These are phyloP conservation scores for Sporothrix protearum DNA, from an alignment of 2,329 filamentous ascomycete genomes.

Conservation along the genomic window DNA sequence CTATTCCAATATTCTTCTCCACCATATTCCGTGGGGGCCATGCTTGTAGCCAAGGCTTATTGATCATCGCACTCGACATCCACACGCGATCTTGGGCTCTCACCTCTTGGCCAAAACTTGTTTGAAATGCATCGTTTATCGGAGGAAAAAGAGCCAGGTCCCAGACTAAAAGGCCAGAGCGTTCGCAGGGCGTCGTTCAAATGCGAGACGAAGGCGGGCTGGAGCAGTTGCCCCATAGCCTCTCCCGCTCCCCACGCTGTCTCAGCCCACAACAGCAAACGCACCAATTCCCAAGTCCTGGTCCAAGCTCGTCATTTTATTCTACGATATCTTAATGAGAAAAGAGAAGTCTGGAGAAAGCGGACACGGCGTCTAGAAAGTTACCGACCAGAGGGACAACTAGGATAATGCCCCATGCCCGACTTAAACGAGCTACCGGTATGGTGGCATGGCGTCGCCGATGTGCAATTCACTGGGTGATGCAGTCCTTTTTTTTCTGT, in stretches of 20 bases:
- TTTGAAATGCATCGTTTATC: not conserved
- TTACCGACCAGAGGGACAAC: not conserved
- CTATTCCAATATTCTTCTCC: not conserved
- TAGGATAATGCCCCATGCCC: not conserved
- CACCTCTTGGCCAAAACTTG: not conserved
- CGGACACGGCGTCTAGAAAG: no score
- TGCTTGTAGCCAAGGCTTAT: not conserved
- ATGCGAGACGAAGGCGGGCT: not conserved
- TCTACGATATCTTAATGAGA: no score
- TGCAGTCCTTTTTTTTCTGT: not conserved
- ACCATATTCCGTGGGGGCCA: not conserved
- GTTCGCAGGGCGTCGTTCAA: not conserved
- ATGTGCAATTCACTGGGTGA: not conserved
- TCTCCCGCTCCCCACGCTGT: not conserved
- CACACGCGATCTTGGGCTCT: not conserved
- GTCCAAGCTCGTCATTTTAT: not conserved
- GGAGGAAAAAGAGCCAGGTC: no score
- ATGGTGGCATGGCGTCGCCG: slow-evolving; percentile 2
- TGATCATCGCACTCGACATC: not conserved
- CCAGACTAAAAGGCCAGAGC: not conserved
- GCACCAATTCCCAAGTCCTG: not conserved
- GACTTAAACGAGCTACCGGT: not conserved
- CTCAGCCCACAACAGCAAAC: not conserved
- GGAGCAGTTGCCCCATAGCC: not conserved
- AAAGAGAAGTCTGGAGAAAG: no score